Conservation (phyloP, 1,284 basidiomycete species). For the Rhodotorula mucilaginosa region DNA sequence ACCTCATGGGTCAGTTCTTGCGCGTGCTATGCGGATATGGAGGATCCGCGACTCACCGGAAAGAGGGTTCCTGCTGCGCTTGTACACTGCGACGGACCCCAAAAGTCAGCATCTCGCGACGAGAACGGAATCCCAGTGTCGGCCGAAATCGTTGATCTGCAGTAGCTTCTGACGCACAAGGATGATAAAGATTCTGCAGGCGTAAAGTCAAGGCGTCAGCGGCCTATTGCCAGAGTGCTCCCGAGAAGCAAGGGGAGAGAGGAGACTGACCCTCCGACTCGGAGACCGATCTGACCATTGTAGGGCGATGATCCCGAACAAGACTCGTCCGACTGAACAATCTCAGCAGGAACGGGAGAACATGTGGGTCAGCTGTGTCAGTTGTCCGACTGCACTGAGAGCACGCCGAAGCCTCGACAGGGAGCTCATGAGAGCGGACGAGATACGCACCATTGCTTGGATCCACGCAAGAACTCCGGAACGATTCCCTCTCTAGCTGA, state of each 20-base stretch:
- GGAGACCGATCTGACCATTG: constrained; percentile 40
- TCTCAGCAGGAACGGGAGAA: neutral
- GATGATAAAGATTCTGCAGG: constrained; percentile 76
- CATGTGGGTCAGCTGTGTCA: no score
- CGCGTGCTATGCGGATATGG: no score
- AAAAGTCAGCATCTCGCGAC: neutral
- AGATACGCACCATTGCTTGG: neutral
- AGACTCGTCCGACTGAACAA: neutral
- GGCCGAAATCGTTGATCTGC: no score
- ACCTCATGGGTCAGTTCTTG: constrained; percentile 7
- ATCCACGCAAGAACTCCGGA: neutral
- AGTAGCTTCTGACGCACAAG: constrained; percentile 50
- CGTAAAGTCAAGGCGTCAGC: neutral
- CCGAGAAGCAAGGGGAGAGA: neutral
- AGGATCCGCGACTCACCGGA: constrained; percentile 57
- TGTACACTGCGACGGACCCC: neutral
- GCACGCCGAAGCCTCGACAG: neutral
- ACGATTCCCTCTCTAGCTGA: neutral
- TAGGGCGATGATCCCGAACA: constrained; percentile 26
- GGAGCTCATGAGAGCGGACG: neutral
- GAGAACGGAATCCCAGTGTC: neutral
- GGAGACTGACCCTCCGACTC: constrained; percentile 55
- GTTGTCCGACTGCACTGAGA: no score
- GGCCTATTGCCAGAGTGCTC: neutral
- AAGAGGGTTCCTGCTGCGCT: constrained; percentile 65